phyloP scores from a whole-genome alignment of 2,329 filamentous ascomycete genomes.

The Pseudogymnoascus sp. region DNA sequence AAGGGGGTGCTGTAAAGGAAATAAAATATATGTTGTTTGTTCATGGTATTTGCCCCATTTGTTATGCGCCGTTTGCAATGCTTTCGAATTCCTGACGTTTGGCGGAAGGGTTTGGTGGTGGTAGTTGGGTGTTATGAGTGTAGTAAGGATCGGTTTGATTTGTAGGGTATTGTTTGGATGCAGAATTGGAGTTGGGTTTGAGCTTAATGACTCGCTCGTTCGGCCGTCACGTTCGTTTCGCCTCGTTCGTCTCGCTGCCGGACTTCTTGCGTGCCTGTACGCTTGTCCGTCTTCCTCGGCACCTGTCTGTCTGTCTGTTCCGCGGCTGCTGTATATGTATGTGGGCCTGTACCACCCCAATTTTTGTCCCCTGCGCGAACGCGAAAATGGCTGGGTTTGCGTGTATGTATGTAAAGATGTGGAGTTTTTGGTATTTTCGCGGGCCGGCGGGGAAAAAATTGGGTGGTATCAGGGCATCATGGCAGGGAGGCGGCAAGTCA shows the following conservation, averaged over 20 bases:
- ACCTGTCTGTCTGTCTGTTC: conserved; percentile 7
- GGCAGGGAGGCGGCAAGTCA: neutral
- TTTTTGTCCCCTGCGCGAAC: neutral
- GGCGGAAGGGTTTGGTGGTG: neutral
- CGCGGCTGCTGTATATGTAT: conserved; percentile 5
- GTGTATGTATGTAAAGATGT: neutral
- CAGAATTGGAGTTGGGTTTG: neutral
- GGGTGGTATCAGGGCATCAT: neutral
- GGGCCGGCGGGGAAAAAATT: neutral
- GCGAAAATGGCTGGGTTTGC: neutral
- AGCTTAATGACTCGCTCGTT: neutral
- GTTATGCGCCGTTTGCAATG: conserved; percentile 5
- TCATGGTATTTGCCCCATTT: conserved; percentile 2
- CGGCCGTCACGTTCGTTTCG: neutral
- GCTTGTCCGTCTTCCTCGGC: neutral
- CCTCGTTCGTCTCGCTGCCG: conserved; percentile 2
- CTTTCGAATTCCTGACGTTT: conserved; percentile 4
- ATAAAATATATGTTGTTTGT: neutral
- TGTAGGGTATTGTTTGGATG: neutral
- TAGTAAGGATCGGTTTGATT: conserved; percentile 3
- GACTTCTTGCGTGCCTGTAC: neutral
- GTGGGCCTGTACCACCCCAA: neutral
- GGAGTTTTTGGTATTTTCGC: neutral
- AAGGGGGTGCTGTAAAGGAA: neutral
- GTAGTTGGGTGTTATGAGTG: neutral